These are phyloP conservation scores for Plenodomus lindquistii DNA, from an alignment of 2,329 filamentous ascomycete genomes.

Conservation along the genomic window DNA sequence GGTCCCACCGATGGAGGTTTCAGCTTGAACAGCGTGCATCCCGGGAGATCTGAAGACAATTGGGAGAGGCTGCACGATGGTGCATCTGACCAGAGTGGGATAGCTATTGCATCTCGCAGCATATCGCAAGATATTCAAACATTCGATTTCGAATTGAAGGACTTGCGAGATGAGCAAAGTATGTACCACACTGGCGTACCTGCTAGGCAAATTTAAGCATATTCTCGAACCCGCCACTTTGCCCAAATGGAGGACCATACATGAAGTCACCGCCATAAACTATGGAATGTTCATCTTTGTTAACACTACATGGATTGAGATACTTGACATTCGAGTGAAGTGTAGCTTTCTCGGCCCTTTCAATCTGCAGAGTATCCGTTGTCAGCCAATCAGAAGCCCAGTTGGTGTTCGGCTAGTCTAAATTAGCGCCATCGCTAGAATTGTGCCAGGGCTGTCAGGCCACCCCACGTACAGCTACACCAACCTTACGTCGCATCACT, in stretches of 20 bases:
- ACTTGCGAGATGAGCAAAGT: not conserved
- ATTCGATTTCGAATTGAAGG: not conserved
- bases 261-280: too few relatives aligned
- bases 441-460: not conserved
- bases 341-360: not conserved
- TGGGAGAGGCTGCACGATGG: conserved; percentile 25
- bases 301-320: not conserved
- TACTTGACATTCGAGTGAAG: not conserved
- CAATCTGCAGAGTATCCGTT: not conserved
- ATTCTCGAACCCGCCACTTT: too few relatives aligned
- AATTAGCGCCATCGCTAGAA: conserved; percentile 5
- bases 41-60: conserved; percentile 14
- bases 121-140: not conserved
- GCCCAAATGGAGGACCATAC: too few relatives aligned
- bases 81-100: conserved; percentile 16
- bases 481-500: not conserved
- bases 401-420: conserved; percentile 5
- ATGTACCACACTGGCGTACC: not conserved
- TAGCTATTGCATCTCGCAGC: conserved; percentile 2
- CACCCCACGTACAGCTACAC: conserved; percentile 1
- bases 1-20: conserved; percentile 17
- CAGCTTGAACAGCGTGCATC: conserved; percentile 15
- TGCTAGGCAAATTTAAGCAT: not conserved
- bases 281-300: not conserved
- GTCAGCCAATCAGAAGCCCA: not conserved